These are phyloP conservation scores for Hemerocallis citrina DNA, from an alignment of 106 monocot species.

Conservation along the genomic window DNA sequence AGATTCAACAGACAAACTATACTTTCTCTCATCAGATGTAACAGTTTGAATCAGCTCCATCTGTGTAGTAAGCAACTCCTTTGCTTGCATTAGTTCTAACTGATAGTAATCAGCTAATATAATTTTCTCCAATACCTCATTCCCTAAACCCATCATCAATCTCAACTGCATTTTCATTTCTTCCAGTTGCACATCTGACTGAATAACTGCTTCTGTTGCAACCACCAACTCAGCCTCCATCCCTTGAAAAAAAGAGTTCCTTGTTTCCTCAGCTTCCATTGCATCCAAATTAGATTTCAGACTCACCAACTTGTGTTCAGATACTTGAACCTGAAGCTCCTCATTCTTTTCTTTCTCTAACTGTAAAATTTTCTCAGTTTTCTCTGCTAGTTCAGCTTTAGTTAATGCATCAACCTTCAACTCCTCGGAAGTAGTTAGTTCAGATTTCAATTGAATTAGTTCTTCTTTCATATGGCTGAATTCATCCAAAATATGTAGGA, in stretches of 20 bases:
- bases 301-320: background rate
- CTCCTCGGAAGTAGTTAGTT: conserved; percentile 11
- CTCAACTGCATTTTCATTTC: conserved; percentile 6
- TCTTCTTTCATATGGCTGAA: conserved; percentile 17
- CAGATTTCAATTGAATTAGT: conserved; percentile 1
- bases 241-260: conserved; percentile 8
- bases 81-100: conserved; percentile 24
- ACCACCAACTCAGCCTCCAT: conserved; percentile 13
- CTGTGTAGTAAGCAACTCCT: conserved; percentile 10
- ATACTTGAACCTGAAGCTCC: background rate
- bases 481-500: conserved; percentile 3
- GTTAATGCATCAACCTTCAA: conserved; percentile 3
- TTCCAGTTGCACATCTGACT: conserved; percentile 6
- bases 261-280: conserved; percentile 14
- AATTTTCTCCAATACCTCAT: conserved; percentile 6
- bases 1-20: background rate
- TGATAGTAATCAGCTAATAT: conserved; percentile 18
- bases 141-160: conserved; percentile 11
- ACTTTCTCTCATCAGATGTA: background rate
- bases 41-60: conserved; percentile 4
- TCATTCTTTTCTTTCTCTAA: conserved; percentile 13
- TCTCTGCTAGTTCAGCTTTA: conserved; percentile 10
- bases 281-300: conserved; percentile 9
- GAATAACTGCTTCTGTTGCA: conserved; percentile 8
- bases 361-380: background rate